Evolutionary conservation across 306 rosid genomes (phyloP).

Genomic region (cucumber (Cucumis sativus)): DNA sequence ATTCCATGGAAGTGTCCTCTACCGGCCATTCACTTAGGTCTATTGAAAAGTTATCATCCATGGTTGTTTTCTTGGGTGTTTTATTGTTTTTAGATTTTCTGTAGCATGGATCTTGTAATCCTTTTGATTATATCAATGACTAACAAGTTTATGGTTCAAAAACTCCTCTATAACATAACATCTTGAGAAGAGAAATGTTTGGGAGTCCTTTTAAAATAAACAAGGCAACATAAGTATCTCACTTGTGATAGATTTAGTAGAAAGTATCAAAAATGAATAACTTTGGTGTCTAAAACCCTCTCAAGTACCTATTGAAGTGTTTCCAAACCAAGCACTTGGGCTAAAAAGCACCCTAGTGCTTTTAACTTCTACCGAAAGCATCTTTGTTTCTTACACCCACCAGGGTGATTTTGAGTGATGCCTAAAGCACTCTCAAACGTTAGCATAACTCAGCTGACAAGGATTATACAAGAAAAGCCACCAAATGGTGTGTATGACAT

Average conservation of each 20-base stretch:
- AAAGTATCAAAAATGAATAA: neutral
- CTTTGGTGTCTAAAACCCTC: neutral
- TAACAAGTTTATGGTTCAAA: neutral
- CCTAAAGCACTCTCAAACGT: neutral
- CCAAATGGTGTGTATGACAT: neutral
- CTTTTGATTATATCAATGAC: too few species aligned
- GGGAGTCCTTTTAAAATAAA: neutral
- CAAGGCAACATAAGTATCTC: neutral
- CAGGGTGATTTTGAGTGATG: neutral
- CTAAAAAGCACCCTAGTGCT: neutral
- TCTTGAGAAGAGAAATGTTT: neutral
- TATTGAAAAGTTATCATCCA: neutral
- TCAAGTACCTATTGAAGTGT: neutral
- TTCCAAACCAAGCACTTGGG: neutral
- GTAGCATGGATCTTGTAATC: neutral
- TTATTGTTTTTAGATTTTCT: too few species aligned
- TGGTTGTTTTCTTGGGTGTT: neutral
- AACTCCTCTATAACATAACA: neutral
- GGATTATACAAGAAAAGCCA: neutral
- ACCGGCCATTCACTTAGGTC: neutral
- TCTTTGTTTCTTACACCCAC: neutral
- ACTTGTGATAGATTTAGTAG: neutral
- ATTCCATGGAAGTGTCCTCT: neutral
- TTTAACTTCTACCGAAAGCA: neutral
- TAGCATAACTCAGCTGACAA: neutral